Evolutionary conservation across 179 eudicot genomes (phyloP), one percentile per base, ranked within the genome.

Genomic region (Beta corolliflora): DNA sequence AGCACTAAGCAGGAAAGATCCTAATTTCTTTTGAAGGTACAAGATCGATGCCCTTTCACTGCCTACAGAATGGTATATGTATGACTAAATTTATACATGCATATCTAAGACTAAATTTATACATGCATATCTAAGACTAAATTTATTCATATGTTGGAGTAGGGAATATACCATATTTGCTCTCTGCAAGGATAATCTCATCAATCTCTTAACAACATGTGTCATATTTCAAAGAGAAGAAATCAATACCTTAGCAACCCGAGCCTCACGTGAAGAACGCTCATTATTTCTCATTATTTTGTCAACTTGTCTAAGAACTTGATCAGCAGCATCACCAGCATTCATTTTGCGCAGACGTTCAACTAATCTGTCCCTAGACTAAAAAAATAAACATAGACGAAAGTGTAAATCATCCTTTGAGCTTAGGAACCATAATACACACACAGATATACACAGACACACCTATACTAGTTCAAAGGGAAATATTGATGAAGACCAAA

Each of bases 301-400:
- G 77, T 96, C 99, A 80, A 92, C 90, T 83, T 94, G 97, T 25
- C 99, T 90, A 52, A 97, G 87, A 83, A 87, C 97, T 84, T 93
- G 99, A 86, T 97, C 99, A 71, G 91, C 99, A 10, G 99, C 99
- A 81, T 97, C 99, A 73, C 97, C 97, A 83, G 99, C 99, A 86
- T 90, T 92, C 92, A 97, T 92, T 79, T 85, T 88, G 59, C 95
- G 91, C 61, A 97, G 85, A 72, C 86, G 84, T 75, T 91, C 89
- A 60, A 97, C 82, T 86, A 97, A 82, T 85, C 85, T 93, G 45
- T 97, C 99, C 88, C 98, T 93, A 68, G 97, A 92, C 99, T 97
- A 88, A 65, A 46, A 85, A 85, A 83, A 64, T 36, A 77, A 76
- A 73, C 5, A 77, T 48, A 89, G 87, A 73, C 23, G 61, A 10